Evolutionary conservation across 345 rosid species (phyloP).

Genomic region (Lepidium sativum): DNA sequence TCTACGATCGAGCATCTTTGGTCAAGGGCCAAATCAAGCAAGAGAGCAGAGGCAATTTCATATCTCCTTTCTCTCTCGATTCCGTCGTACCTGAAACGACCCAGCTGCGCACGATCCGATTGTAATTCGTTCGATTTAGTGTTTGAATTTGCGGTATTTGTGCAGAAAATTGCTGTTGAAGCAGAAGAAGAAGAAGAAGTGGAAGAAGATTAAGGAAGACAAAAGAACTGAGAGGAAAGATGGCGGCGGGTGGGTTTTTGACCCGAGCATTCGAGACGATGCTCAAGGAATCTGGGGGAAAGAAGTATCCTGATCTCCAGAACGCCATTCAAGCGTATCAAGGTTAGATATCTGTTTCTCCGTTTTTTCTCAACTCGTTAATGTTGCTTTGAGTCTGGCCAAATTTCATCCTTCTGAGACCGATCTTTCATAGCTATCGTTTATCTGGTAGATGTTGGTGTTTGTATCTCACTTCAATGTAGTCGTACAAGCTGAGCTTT

Average conservation of each 20-base stretch:
- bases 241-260: slow-evolving; percentile 94
- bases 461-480: not conserved
- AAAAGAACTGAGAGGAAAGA: not conserved
- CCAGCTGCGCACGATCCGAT: not conserved
- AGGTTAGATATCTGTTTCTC: slow-evolving; percentile 44
- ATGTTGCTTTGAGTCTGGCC: not conserved
- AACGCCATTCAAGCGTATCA: slow-evolving; percentile 67
- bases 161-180: slow-evolving; percentile 9
- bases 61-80: slow-evolving; percentile 7
- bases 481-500: not conserved
- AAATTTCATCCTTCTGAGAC: not conserved
- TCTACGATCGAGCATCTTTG: slow-evolving; percentile 17
- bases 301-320: slow-evolving; percentile 81
- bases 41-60: slow-evolving; percentile 12
- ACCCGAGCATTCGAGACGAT: slow-evolving; percentile 91
- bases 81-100: not conserved
- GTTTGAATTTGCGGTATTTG: not conserved
- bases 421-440: slow-evolving; percentile 7
- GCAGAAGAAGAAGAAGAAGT: not conserved
- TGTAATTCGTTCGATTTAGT: not conserved
- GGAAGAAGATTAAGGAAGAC: not conserved
- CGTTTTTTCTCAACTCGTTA: not conserved
- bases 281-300: slow-evolving; percentile 84
- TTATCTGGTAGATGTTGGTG: not conserved
- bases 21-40: slow-evolving; percentile 7